Evolutionary conservation across 192 early-diverging fungal species (phyloP).

Genomic region (Spizellomyces sp.): DNA sequence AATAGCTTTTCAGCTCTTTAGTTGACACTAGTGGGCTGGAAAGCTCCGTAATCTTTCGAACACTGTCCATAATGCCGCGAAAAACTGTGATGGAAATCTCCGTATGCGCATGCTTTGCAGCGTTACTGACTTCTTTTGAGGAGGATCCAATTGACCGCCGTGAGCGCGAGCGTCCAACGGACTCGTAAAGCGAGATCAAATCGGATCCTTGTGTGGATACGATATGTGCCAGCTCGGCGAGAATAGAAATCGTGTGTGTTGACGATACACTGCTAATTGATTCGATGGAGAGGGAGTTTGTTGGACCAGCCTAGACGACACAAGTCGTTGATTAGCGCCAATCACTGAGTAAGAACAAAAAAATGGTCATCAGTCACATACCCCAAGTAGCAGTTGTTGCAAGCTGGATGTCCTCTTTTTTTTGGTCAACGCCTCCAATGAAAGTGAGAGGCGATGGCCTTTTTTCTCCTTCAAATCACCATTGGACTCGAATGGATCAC

Average conservation of each 20-base stretch:
- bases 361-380: background rate
- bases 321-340: background rate
- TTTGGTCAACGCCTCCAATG: background rate
- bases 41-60: slow-evolving; percentile 19
- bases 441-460: background rate
- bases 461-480: background rate
- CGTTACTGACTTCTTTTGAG: background rate
- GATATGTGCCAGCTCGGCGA: slow-evolving; percentile 8
- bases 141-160: background rate
- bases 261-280: background rate
- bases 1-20: slow-evolving; percentile 2
- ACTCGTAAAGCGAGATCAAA: slow-evolving; percentile 21
- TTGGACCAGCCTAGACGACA: background rate
- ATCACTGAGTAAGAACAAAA: background rate
- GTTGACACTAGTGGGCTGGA: slow-evolving; percentile 8
- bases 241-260: background rate
- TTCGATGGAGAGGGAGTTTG: background rate
- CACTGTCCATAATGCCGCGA: slow-evolving; percentile 25
- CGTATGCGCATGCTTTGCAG: background rate
- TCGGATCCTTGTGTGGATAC: slow-evolving; percentile 13
- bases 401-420: background rate
- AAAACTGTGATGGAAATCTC: slow-evolving; percentile 20
- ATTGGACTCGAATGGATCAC: slow-evolving; percentile 1
- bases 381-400: background rate
- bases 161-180: slow-evolving; percentile 12